These are phyloP conservation scores for Macrophomina tecta DNA, from an alignment of 2,329 filamentous ascomycete species.

Conservation along the genomic window DNA sequence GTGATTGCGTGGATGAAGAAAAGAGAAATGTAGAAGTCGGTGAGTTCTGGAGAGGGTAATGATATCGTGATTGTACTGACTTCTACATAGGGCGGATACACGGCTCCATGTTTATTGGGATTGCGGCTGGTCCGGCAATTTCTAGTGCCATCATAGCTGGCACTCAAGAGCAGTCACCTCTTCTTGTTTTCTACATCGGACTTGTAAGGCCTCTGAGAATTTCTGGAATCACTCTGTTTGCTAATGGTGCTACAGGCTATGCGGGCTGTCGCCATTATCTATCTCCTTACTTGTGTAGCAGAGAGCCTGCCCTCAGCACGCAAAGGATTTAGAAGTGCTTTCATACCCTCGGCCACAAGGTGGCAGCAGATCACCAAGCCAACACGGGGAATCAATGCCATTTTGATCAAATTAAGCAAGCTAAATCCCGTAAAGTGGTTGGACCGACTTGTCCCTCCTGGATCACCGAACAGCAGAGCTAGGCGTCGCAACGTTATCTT, in stretches of 20 bases:
- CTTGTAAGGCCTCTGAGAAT: neutral
- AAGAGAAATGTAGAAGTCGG: slow-evolving; percentile 29
- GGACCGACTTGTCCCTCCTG: slow-evolving; percentile 25
- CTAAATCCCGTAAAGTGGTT: slow-evolving; percentile 27
- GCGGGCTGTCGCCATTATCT: slow-evolving; percentile 28
- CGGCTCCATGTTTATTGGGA: slow-evolving; percentile 31
- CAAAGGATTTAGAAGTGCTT: neutral
- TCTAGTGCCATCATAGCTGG: slow-evolving; percentile 23
- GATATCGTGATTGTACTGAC: neutral
- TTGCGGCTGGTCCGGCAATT: slow-evolving; percentile 29
- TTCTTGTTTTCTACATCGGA: slow-evolving; percentile 32
- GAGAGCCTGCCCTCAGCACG: slow-evolving; percentile 24
- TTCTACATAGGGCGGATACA: slow-evolving; percentile 25
- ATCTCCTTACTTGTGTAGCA: slow-evolving; percentile 28
- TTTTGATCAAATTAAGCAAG: slow-evolving; percentile 7
- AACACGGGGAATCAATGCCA: neutral
- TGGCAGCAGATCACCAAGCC: slow-evolving; percentile 11
- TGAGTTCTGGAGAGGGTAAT: neutral
- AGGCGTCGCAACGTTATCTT: slow-evolving; percentile 29
- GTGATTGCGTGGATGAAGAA: slow-evolving; percentile 28
- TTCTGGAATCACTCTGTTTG: neutral
- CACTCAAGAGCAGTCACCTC: slow-evolving; percentile 21
- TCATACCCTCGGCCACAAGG: neutral
- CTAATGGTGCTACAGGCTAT: slow-evolving; percentile 19
- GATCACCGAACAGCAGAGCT: neutral